Conservation (phyloP, 2,329 filamentous ascomycete species). For the Fusarium falciforme region DNA sequence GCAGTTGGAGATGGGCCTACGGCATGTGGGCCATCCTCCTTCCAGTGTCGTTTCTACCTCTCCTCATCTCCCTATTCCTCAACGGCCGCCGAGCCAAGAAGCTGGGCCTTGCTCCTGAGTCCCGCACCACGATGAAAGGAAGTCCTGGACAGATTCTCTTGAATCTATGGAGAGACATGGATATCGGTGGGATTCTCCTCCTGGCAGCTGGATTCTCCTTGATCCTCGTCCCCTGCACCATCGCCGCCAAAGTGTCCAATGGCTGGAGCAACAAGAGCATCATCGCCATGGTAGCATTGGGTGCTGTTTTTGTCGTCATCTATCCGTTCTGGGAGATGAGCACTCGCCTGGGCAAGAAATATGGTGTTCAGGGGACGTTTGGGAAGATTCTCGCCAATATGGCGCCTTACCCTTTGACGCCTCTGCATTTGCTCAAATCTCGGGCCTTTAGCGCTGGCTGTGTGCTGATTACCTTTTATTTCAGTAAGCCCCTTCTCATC, state of each 20-base stretch:
- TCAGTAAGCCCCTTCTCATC: conserved; percentile 49
- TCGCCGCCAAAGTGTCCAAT: conserved; percentile 46
- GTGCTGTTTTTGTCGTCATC: conserved; percentile 56
- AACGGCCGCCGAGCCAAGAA: conserved; percentile 64
- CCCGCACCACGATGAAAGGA: background rate
- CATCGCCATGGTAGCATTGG: conserved; percentile 61
- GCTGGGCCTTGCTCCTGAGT: conserved; percentile 19
- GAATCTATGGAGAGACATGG: conserved; percentile 34
- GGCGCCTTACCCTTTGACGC: conserved; percentile 51
- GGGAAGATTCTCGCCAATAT: conserved; percentile 47
- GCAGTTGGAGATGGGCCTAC: conserved; percentile 72
- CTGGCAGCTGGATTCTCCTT: conserved; percentile 61
- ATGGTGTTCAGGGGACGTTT: conserved; percentile 53
- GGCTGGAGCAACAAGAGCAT: conserved; percentile 56
- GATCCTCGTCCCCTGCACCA: conserved; percentile 62
- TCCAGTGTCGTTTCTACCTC: conserved; percentile 65
- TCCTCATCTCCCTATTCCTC: conserved; percentile 62
- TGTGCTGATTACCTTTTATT: conserved; percentile 36
- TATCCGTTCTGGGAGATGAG: conserved; percentile 67
- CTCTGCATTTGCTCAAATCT: conserved; percentile 40
- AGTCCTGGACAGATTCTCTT: background rate
- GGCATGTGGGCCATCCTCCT: conserved; percentile 71
- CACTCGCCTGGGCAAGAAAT: conserved; percentile 55
- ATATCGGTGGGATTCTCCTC: conserved; percentile 61
- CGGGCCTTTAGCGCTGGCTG: conserved; percentile 58